Evolutionary conservation across 441 rosid genomes (phyloP), one percentile per base, ranked within the genome.

Genomic region (Macaranga tanarius): DNA sequence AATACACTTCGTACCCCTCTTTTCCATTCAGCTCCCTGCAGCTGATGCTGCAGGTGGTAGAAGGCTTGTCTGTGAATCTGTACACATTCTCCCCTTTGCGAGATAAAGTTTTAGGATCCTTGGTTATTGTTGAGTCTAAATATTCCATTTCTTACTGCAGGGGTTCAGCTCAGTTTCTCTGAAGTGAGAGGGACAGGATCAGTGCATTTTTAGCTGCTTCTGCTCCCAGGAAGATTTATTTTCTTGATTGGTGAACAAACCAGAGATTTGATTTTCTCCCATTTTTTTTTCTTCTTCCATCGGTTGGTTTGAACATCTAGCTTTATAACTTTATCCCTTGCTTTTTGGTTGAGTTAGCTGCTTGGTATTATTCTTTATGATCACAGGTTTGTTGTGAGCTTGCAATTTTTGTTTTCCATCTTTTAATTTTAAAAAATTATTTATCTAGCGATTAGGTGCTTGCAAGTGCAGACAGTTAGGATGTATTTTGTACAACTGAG

Each of bases 181-280:
- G 73, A 76, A 79, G 80, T 67, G 79, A 75, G 83, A 79, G 91
- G 95, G 96, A 88, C 88, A 84, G 89, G 77, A 79, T 73, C 89
- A 80, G 95, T 90, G 92, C 90, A 75, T 88, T 87, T 92, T 88
- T 80, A 83, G 97, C 93, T 89, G 95, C 88, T 84, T 88, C 90
- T 89, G 91, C 83, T 85, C 92, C 89, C 88, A 70, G 85, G 89
- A 80, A 83, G 82, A 81, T 72, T 66, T 77, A 66, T 71, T 73
- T 79, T 54, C 61, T 65, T 69, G 74, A 47, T 81, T 81, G 78
- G 75, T 82, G 81, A 75, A 80, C 84, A 72, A 75, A 70, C 44
- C 65, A 67, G 69, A 71, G 20, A 67, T 16, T 65, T 63, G 66
- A 63, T 79, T 82, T 47, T 25, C 56, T 62, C 2, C 23, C 1